Evolutionary conservation across 2,329 filamentous ascomycete species (phyloP).

Genomic region (Diatrype stigma): DNA sequence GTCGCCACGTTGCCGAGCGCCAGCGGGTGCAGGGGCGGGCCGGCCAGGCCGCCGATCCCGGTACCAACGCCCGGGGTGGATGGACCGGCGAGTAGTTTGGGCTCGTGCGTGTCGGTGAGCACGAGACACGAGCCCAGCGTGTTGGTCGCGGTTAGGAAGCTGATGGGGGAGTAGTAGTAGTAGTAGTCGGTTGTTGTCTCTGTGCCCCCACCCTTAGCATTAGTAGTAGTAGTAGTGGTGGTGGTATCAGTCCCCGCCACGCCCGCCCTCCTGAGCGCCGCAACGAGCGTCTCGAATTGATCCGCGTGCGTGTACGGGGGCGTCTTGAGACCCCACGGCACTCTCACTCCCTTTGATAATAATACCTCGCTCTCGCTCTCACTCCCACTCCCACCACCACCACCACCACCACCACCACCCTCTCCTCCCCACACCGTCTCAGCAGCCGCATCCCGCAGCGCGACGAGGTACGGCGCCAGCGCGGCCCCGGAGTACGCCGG

Average conservation of each 20-base stretch:
- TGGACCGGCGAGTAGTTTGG: slow-evolving; percentile 11
- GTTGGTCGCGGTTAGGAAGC: slow-evolving; percentile 72
- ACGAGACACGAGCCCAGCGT: slow-evolving; percentile 67
- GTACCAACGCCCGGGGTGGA: slow-evolving; percentile 39
- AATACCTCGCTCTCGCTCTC: no score
- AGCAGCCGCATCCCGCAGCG: slow-evolving; percentile 30
- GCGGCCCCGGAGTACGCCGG: slow-evolving; percentile 60
- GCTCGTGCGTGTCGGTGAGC: slow-evolving; percentile 30
- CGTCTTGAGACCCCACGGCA: slow-evolving; percentile 64
- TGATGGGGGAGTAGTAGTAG: slow-evolving; percentile 46
- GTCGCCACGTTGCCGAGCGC: slow-evolving; percentile 72
- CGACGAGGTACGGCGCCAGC: slow-evolving; percentile 51
- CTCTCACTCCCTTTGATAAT: no score
- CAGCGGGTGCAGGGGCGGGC: slow-evolving; percentile 66
- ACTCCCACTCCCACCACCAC: no score
- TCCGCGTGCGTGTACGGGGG: slow-evolving; percentile 70
- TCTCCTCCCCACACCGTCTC: background rate
- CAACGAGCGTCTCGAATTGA: slow-evolving; percentile 57
- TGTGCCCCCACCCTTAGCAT: no score
- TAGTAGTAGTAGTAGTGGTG: no score
- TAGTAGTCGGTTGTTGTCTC: no score
- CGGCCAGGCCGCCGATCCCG: slow-evolving; percentile 69
- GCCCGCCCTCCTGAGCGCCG: slow-evolving; percentile 40
- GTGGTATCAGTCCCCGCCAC: no score
- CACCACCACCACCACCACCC: slow-evolving; percentile 5